Evolutionary conservation across 2,329 filamentous ascomycete genomes (phyloP).

Genomic region (Talaromyces sp.): DNA sequence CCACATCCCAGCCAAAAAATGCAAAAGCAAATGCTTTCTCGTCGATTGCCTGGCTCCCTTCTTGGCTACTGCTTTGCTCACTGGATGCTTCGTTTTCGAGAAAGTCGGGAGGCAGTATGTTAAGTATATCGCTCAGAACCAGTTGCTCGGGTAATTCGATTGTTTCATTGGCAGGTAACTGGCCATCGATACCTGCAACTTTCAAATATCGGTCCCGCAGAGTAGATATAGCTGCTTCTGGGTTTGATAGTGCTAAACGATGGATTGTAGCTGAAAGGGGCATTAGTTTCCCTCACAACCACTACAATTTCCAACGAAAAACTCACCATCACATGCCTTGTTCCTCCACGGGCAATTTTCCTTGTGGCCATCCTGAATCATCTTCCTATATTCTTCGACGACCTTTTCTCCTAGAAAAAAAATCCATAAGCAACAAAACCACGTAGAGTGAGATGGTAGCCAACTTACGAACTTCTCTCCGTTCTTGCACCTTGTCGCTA

Average conservation of each 20-base stretch:
- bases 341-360: slow-evolving; percentile 82
- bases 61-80: background rate
- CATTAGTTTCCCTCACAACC: background rate
- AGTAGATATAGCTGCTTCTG: slow-evolving; percentile 52
- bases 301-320: background rate
- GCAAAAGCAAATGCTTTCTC: slow-evolving; percentile 63
- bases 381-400: slow-evolving; percentile 67
- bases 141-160: slow-evolving; percentile 28
- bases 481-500: slow-evolving; percentile 35
- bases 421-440: background rate
- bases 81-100: slow-evolving; percentile 13
- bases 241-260: slow-evolving; percentile 60
- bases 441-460: no score
- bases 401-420: slow-evolving; percentile 53
- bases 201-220: slow-evolving; percentile 62
- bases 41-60: slow-evolving; percentile 39
- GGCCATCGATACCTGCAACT: slow-evolving; percentile 33
- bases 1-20: slow-evolving; percentile 68
- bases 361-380: slow-evolving; percentile 70
- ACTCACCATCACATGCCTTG: slow-evolving; percentile 75
- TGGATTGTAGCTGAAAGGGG: slow-evolving; percentile 54
- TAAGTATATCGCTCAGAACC: slow-evolving; percentile 26
- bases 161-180: slow-evolving; percentile 27
- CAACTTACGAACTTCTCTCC: slow-evolving; percentile 40
- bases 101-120: slow-evolving; percentile 23